Evolutionary conservation across 2,329 filamentous ascomycete species (phyloP).

Genomic region (Xylariales sp.): DNA sequence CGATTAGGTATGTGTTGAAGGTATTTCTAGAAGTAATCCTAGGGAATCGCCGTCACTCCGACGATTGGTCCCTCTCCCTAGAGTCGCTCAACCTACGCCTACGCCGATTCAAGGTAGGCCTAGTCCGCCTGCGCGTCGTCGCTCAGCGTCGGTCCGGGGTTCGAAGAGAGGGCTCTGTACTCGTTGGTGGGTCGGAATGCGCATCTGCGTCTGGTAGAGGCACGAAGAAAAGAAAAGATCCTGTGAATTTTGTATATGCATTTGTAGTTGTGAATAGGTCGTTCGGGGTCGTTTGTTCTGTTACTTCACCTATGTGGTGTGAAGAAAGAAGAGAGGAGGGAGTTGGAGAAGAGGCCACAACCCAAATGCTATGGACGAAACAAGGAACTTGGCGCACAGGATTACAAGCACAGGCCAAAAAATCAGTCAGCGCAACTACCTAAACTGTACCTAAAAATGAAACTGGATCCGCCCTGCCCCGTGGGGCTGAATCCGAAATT

Average conservation of each 20-base stretch:
- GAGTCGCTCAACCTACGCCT: conserved; percentile 23
- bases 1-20: not conserved
- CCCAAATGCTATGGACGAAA: no score
- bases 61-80: not conserved
- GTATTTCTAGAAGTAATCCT: not conserved
- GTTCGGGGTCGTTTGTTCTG: conserved; percentile 13
- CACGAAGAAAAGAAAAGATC: conserved; percentile 38
- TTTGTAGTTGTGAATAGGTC: conserved; percentile 33
- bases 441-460: no score
- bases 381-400: no score
- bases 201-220: conserved; percentile 56
- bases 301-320: conserved; percentile 17
- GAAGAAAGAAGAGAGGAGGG: conserved; percentile 12
- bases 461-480: no score
- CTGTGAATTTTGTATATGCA: conserved; percentile 49
- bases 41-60: conserved; percentile 6
- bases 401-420: no score
- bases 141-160: conserved; percentile 54
- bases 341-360: no score
- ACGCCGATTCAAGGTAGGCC: conserved; percentile 35
- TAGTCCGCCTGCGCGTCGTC: conserved; percentile 45
- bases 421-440: no score
- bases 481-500: no score
- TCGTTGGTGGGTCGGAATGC: conserved; percentile 44
- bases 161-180: conserved; percentile 44